Conservation (phyloP, 129 eudicot species). For the Heracleum sosnowskyi region DNA sequence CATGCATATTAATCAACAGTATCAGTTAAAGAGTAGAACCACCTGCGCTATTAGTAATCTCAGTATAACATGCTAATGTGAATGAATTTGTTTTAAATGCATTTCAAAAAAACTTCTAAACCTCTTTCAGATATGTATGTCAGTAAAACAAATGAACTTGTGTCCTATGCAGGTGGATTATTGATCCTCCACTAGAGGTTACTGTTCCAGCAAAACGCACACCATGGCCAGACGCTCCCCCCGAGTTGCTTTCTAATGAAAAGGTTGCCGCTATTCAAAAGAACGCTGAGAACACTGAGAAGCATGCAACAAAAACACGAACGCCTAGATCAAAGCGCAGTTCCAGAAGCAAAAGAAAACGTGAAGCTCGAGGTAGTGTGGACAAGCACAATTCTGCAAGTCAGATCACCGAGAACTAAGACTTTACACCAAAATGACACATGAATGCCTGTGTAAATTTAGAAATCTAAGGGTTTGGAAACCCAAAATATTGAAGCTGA, state of each 20-base stretch:
- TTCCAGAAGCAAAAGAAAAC: constrained; percentile 64
- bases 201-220: constrained; percentile 86
- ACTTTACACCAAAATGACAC: not conserved
- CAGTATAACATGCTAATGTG: not conserved
- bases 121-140: not conserved
- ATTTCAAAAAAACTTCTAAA: not conserved
- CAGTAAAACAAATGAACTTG: not conserved
- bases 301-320: constrained; percentile 53
- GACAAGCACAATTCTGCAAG: constrained; percentile 40
- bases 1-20: not conserved
- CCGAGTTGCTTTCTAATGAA: constrained; percentile 51
- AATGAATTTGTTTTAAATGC: not conserved
- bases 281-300: constrained; percentile 41
- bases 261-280: constrained; percentile 32
- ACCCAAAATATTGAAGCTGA: not conserved
- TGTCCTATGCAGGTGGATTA: constrained; percentile 63
- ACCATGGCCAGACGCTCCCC: constrained; percentile 92
- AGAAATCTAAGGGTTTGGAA: constrained; percentile 3
- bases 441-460: constrained; percentile 11
- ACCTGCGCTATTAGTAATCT: not conserved
- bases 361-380: constrained; percentile 25
- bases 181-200: constrained; percentile 80
- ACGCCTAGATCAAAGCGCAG: constrained; percentile 48
- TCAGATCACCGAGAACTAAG: constrained; percentile 10
- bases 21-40: not conserved